Base-by-base conservation (phyloP, 306 rosid species). In the Medicago lupulina region DNA sequence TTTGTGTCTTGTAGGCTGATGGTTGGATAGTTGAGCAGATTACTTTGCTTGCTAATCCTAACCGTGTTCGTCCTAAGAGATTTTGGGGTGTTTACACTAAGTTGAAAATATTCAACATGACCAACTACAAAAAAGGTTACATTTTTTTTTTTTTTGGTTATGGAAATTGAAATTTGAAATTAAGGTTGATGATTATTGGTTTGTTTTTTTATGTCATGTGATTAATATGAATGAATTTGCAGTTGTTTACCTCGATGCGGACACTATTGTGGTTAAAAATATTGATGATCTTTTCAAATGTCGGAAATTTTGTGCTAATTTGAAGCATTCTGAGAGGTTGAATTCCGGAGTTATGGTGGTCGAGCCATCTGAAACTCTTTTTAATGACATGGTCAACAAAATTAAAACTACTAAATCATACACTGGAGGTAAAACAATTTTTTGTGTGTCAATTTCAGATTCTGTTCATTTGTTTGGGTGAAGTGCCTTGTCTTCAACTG, bases 31-130 rank as follows among this genome's bases (percentile, higher is more conserved):
- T 96, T 80, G 89, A 90, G 87, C 88, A 84, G 89, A 96, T 96
- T 76, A 96, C 83, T 82, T 87, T 96, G 64, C 84, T 96, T 83
- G 98, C 92, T 28, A 96, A 96, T 77, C 99, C 99, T 43, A 96
- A 96, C 86, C 93, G 91, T 77, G 90, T 92, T 9, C 93, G 93
- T 68, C 99, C 99, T 0, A 88, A 74, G 83, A 89, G 99, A 70
- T 96, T 96, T 83, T 96, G 99, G 99, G 98, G 99, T 82, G 98
- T 96, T 65, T 96, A 96, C 78, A 96, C 99, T 5, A 96, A 96
- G 90, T 86, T 96, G 66, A 96, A 88, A 79, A 89, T 96, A 43
- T 96, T 96, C 81, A 95, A 96, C 90, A 90, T 96, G 99, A 96
- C 96, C 70, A 74, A 89, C 67, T 96, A 96, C 85, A 88, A 81